Percentiles rank a stretch among this genome's conserved stretches.
These are phyloP conservation scores for Linnemannia elongata DNA, from an alignment of 192 early-diverging fungal species.

Conservation along the genomic window DNA sequence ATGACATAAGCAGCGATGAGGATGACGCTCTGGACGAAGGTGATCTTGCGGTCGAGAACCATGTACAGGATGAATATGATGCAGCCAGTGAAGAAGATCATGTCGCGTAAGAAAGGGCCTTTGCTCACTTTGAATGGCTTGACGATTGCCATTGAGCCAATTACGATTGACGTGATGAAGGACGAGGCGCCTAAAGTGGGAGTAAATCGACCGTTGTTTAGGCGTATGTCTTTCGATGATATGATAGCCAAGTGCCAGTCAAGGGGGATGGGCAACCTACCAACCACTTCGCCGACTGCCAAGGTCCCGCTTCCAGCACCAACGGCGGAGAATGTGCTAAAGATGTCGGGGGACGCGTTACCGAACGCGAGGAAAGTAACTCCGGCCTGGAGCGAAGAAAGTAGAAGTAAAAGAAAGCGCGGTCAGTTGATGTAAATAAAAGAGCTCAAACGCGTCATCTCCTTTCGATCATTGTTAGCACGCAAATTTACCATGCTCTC, in stretches of 20 bases:
- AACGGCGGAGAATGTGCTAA: conserved; percentile 88
- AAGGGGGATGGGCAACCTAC: conserved; percentile 54
- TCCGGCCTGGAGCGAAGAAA: conserved; percentile 47
- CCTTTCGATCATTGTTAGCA: not conserved
- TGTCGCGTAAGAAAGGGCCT: conserved; percentile 82
- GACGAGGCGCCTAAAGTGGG: conserved; percentile 76
- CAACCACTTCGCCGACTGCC: conserved; percentile 92
- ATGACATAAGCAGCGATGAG: conserved; percentile 70
- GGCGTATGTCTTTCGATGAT: too few species aligned
- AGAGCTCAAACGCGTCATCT: not conserved
- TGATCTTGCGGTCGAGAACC: conserved; percentile 67
- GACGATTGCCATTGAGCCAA: conserved; percentile 85
- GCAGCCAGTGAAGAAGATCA: conserved; percentile 78
- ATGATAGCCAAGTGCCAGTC: not conserved
- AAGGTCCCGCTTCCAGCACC: conserved; percentile 76
- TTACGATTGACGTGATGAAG: conserved; percentile 87
- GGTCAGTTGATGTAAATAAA: not conserved
- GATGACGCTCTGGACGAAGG: conserved; percentile 64
- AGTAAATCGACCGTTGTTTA: conserved; percentile 58
- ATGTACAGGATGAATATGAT: conserved; percentile 67
- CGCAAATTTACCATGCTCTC: conserved; percentile 77
- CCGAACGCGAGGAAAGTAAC: conserved; percentile 89
- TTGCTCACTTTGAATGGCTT: conserved; percentile 79
- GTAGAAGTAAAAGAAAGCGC: not conserved
- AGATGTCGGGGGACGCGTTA: conserved; percentile 94